These are phyloP conservation scores for Geosmithia putterillii DNA, from an alignment of 2,329 filamentous ascomycete species.

Conservation along the genomic window DNA sequence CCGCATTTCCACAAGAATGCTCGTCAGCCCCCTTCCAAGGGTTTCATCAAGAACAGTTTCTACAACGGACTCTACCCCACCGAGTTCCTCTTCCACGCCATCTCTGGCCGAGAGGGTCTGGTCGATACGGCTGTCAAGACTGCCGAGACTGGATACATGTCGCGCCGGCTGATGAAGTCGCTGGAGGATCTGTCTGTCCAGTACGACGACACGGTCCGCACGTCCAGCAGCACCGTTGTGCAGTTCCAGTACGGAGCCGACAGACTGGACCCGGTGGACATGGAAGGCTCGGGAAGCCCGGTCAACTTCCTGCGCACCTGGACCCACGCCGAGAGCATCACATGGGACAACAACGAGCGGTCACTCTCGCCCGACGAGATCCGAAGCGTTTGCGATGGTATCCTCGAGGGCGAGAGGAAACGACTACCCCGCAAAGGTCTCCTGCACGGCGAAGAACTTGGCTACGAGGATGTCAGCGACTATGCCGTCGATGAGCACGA, in stretches of 20 bases:
- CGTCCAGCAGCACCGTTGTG: constrained; percentile 76
- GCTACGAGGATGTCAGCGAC: constrained; percentile 58
- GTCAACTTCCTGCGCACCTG: constrained; percentile 89
- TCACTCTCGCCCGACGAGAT: constrained; percentile 68
- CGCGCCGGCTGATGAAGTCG: constrained; percentile 93
- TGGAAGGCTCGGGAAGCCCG: constrained; percentile 88
- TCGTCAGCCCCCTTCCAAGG: constrained; percentile 85
- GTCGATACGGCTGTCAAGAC: constrained; percentile 99
- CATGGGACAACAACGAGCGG: constrained; percentile 65
- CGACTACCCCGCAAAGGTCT: constrained; percentile 51
- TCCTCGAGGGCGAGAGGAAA: constrained; percentile 54
- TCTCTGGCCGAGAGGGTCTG: constrained; percentile 94
- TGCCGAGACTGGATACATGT: constrained; percentile 98
- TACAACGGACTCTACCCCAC: constrained; percentile 82
- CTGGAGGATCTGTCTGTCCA: constrained; percentile 86
- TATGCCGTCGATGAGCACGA: constrained; percentile 67
- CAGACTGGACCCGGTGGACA: constrained; percentile 89
- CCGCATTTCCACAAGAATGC: constrained; percentile 94
- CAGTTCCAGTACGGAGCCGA: constrained; percentile 98
- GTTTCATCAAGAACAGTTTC: constrained; percentile 95
- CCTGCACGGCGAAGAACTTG: constrained; percentile 47
- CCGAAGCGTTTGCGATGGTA: constrained; percentile 50
- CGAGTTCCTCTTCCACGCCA: constrained; percentile 96
- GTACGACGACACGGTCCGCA: constrained; percentile 91
- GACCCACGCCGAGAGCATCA: constrained; percentile 64